Evolutionary conservation across 179 eudicot genomes (phyloP).

Genomic region (Patellifolia procumbens): DNA sequence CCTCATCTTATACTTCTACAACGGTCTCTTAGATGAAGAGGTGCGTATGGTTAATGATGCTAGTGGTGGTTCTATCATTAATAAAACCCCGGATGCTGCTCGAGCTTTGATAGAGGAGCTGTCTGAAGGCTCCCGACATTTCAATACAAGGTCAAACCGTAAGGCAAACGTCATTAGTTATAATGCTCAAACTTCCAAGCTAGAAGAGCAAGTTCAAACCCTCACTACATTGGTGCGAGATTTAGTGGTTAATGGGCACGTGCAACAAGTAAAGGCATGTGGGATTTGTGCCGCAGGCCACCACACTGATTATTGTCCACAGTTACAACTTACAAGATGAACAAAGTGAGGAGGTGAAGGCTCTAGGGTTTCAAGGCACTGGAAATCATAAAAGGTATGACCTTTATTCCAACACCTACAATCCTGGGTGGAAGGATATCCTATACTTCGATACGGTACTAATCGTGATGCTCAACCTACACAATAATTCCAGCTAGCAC

Average conservation of each 20-base stretch:
- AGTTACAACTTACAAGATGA: not conserved
- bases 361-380: not conserved
- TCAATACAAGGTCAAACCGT: not conserved
- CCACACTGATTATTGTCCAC: not conserved
- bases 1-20: constrained; percentile 3
- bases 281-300: not conserved
- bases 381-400: not conserved
- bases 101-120: not conserved
- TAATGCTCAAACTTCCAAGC: not conserved
- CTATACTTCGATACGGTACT: not conserved
- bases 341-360: not conserved
- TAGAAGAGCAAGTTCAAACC: not conserved
- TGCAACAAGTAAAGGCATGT: not conserved
- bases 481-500: not conserved
- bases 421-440: constrained; percentile 7
- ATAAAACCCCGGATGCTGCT: not conserved
- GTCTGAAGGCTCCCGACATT: not conserved
- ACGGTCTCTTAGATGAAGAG: not conserved
- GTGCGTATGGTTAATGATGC: not conserved
- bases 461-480: not conserved
- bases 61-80: not conserved
- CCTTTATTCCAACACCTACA: not conserved
- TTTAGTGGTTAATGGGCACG: not conserved
- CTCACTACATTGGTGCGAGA: not conserved
- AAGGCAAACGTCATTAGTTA: not conserved